Evolutionary conservation across 108 stramenopile species (phyloP).

Genomic region (Conticribra guillardii): DNA sequence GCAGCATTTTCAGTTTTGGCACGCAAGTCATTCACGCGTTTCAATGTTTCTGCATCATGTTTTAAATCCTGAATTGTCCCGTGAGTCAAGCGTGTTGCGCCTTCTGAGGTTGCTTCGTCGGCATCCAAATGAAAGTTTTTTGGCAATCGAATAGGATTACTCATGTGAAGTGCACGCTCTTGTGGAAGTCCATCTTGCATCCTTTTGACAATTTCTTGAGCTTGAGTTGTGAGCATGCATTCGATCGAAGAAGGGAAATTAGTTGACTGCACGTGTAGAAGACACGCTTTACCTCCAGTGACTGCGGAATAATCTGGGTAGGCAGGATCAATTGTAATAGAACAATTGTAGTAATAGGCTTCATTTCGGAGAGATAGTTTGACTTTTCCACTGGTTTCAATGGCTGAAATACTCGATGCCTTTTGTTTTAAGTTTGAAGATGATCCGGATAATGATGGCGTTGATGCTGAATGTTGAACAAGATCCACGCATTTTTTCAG

Average conservation of each 20-base stretch:
- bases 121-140: conserved; percentile 36
- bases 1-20: conserved; percentile 8
- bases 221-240: conserved; percentile 54
- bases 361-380: conserved; percentile 30
- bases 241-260: conserved; percentile 56
- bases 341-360: conserved; percentile 41
- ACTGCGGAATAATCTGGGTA: conserved; percentile 49
- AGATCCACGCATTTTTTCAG: conserved; percentile 44
- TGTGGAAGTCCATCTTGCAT: conserved; percentile 51
- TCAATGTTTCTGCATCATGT: conserved; percentile 54
- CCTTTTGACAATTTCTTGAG: conserved; percentile 47
- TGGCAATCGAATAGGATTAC: conserved; percentile 53
- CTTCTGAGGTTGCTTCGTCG: conserved; percentile 12
- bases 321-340: conserved; percentile 47
- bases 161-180: conserved; percentile 42
- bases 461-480: conserved; percentile 19
- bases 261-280: conserved; percentile 41
- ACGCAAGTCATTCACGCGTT: conserved; percentile 37
- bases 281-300: conserved; percentile 33
- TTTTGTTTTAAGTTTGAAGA: no score
- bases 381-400: conserved; percentile 53
- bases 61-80: conserved; percentile 45
- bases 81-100: conserved; percentile 22
- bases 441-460: not conserved
- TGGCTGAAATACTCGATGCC: conserved; percentile 30